These are phyloP conservation scores for Antarctomyces pellizariae DNA, from an alignment of 495 filamentous ascomycete genomes.

Conservation along the genomic window DNA sequence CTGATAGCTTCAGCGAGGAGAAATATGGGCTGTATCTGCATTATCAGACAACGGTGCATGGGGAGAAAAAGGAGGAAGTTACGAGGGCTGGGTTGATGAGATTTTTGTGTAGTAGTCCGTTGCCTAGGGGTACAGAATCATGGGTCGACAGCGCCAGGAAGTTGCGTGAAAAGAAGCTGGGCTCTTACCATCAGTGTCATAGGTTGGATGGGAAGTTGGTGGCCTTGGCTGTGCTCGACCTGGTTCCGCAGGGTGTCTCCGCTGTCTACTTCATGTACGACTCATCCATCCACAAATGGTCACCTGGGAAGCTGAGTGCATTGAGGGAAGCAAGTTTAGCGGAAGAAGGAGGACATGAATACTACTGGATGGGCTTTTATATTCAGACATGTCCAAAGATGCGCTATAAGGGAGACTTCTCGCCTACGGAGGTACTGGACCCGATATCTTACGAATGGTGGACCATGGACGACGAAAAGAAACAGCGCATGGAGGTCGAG, in stretches of 20 bases:
- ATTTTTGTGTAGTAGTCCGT: conserved; percentile 67
- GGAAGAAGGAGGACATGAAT: conserved; percentile 42
- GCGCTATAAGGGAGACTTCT: conserved; percentile 78
- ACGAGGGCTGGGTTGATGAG: conserved; percentile 44
- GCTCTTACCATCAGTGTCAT: conserved; percentile 92
- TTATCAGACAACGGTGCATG: conserved; percentile 66
- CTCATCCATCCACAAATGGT: conserved; percentile 52
- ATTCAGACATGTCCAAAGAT: conserved; percentile 46
- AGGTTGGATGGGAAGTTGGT: conserved; percentile 72
- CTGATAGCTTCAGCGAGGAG: conserved; percentile 60
- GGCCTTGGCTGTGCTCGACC: conserved; percentile 71
- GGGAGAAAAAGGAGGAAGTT: conserved; percentile 44
- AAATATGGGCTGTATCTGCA: conserved; percentile 70
- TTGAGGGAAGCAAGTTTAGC: conserved; percentile 65
- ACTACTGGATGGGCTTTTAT: conserved; percentile 29
- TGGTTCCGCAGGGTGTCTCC: conserved; percentile 71
- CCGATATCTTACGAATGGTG: conserved; percentile 58
- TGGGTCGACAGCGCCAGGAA: no score
- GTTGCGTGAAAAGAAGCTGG: conserved; percentile 34
- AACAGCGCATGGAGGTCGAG: conserved; percentile 34
- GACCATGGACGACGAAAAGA: conserved; percentile 39
- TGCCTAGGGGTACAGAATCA: conserved; percentile 26
- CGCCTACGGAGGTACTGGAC: conserved; percentile 65
- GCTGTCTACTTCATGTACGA: conserved; percentile 92
- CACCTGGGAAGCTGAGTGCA: conserved; percentile 75